Evolutionary conservation across 192 early-diverging fungal genomes (phyloP).

Genomic region (Spizellomyces sp.): DNA sequence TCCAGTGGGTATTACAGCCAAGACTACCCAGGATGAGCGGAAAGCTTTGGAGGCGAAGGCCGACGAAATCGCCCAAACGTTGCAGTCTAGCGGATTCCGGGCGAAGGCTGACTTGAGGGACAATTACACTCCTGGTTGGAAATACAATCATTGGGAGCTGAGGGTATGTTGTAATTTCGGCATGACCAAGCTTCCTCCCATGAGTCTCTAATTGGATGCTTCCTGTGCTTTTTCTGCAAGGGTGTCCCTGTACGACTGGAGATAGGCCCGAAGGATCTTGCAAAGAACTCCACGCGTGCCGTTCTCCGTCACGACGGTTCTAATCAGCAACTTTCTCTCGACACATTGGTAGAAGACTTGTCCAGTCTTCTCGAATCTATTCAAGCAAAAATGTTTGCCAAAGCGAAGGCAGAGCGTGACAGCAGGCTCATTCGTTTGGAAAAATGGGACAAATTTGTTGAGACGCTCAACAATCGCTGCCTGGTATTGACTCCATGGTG

Average conservation of each 20-base stretch:
- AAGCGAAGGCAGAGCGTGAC: constrained; percentile 79
- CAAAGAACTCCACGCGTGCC: constrained; percentile 73
- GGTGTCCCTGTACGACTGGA: constrained; percentile 97
- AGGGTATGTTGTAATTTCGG: constrained; percentile 50
- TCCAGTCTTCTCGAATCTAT: constrained; percentile 70
- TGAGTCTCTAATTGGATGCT: background rate
- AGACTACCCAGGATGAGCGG: constrained; percentile 78
- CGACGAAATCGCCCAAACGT: constrained; percentile 64
- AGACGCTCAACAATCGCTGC: constrained; percentile 85
- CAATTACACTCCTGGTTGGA: constrained; percentile 91
- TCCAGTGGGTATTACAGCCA: constrained; percentile 90
- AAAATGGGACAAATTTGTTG: constrained; percentile 93
- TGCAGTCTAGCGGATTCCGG: constrained; percentile 75
- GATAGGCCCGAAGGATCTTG: constrained; percentile 94
- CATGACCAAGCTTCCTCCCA: too few relatives aligned
- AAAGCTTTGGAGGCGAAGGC: constrained; percentile 65
- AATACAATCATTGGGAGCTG: constrained; percentile 99
- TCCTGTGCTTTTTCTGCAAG: constrained; percentile 35
- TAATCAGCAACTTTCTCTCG: constrained; percentile 63
- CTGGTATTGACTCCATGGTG: constrained; percentile 95
- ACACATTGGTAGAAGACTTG: constrained; percentile 60
- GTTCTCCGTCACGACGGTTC: constrained; percentile 83
- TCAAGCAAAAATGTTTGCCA: constrained; percentile 87
- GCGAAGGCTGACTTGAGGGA: constrained; percentile 80
- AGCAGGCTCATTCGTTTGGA: constrained; percentile 74